Conservation (phyloP, 2,329 filamentous ascomycete species). For the Pseudonectria buxi region DNA sequence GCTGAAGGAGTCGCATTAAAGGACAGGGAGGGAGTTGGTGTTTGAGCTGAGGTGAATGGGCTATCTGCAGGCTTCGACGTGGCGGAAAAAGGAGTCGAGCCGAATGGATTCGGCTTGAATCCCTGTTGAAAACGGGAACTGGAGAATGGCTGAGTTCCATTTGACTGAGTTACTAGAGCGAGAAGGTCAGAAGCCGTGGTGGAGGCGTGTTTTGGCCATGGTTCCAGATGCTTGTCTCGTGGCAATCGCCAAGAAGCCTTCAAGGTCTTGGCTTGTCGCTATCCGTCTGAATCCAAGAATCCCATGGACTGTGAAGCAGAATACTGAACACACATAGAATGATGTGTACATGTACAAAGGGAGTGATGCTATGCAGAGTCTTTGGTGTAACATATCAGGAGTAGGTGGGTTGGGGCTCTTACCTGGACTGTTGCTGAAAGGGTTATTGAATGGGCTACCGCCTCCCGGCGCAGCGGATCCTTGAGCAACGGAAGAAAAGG, state of each 20-base stretch:
- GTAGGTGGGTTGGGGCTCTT: constrained; percentile 12
- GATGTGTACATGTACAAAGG: constrained; percentile 5
- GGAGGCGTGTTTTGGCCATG: constrained; percentile 19
- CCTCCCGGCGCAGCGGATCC: constrained; percentile 5
- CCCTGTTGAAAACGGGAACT: constrained; percentile 12
- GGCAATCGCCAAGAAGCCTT: constrained; percentile 12
- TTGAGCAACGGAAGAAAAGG: constrained; percentile 9
- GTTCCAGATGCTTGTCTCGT: constrained; percentile 23
- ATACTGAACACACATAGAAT: constrained; percentile 4
- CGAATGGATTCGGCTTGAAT: constrained; percentile 17
- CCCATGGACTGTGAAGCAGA: constrained; percentile 14
- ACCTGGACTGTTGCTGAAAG: constrained; percentile 16
- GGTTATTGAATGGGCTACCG: constrained; percentile 6
- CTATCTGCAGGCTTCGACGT: constrained; percentile 8
- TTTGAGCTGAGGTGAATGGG: constrained; percentile 12
- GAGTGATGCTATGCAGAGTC: constrained; percentile 16
- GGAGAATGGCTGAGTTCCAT: constrained; percentile 12
- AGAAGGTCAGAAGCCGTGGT: constrained; percentile 24
- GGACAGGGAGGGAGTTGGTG: constrained; percentile 4
- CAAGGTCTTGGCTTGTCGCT: constrained; percentile 17
- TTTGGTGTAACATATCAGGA: constrained; percentile 14
- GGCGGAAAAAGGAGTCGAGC: constrained; percentile 5
- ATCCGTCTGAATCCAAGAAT: constrained; percentile 19
- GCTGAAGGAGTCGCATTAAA: constrained; percentile 4
- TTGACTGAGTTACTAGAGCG: constrained; percentile 20